Evolutionary conservation across 1,284 basidiomycete genomes (phyloP).

Genomic region (Vanrija pseudolonga): DNA sequence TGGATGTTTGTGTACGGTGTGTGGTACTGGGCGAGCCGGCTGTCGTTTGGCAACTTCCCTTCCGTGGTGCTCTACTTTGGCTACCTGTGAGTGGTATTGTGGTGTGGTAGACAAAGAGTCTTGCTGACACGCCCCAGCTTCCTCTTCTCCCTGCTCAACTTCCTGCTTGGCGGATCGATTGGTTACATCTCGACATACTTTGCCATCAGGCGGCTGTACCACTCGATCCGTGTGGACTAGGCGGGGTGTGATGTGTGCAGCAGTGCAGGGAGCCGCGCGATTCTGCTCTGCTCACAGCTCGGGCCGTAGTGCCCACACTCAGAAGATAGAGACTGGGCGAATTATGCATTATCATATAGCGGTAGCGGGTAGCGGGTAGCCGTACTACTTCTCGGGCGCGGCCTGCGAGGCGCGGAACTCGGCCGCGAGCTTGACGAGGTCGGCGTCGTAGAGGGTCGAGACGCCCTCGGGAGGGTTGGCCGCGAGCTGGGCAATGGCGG

Average conservation of each 20-base stretch:
- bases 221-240: slow-evolving; percentile 56
- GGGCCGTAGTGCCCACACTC: too few relatives aligned
- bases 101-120: neutral
- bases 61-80: slow-evolving; percentile 86
- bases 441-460: slow-evolving; percentile 20
- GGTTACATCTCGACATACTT: slow-evolving; percentile 84
- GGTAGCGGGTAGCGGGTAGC: neutral
- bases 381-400: neutral
- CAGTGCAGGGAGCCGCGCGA: too few relatives aligned
- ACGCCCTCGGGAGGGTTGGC: slow-evolving; percentile 27
- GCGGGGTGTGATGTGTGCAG: neutral
- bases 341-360: slow-evolving; percentile 8
- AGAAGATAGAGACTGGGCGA: neutral
- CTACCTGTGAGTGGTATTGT: slow-evolving; percentile 62
- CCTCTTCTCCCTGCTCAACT: slow-evolving; percentile 76
- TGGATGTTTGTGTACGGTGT: slow-evolving; percentile 78
- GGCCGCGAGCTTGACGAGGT: slow-evolving; percentile 30
- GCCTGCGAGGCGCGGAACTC: slow-evolving; percentile 16
- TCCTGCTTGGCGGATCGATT: slow-evolving; percentile 81
- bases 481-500: slow-evolving; percentile 38
- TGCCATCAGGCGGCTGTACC: slow-evolving; percentile 76
- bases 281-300: too few relatives aligned
- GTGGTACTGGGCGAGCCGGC: slow-evolving; percentile 76
- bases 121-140: slow-evolving; percentile 38
- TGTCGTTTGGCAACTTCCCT: slow-evolving; percentile 77